Percentiles rank a stretch among this genome's conserved stretches.
These are phyloP conservation scores for Diaporthe citrichinensis DNA, from an alignment of 2,329 filamentous ascomycete species.

Conservation along the genomic window DNA sequence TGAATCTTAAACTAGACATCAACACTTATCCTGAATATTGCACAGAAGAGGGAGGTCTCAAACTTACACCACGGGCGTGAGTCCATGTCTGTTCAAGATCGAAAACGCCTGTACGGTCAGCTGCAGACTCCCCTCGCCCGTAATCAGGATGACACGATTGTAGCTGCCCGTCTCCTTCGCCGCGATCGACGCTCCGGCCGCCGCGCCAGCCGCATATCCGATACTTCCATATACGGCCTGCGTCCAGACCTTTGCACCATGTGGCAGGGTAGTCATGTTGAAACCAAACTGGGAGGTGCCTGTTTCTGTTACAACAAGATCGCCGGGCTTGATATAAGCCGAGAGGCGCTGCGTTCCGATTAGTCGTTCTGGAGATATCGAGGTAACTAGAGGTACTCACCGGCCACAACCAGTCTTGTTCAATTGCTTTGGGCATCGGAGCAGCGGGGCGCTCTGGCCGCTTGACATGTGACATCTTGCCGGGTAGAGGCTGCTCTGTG, in stretches of 20 bases:
- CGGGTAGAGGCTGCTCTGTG: constrained; percentile 20
- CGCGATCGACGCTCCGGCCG: constrained; percentile 44
- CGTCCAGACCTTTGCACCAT: constrained; percentile 41
- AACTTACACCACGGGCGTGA: constrained; percentile 41
- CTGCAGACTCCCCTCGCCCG: constrained; percentile 47
- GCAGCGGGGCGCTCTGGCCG: neutral
- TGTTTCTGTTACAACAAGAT: constrained; percentile 45
- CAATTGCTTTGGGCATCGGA: constrained; percentile 30
- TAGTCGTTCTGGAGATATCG: neutral
- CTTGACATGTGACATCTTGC: neutral
- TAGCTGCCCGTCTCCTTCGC: constrained; percentile 42
- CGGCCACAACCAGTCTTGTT: constrained; percentile 42
- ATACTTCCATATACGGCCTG: constrained; percentile 46
- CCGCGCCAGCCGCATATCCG: constrained; percentile 44
- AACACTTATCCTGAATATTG: neutral
- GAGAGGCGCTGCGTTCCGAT: constrained; percentile 28
- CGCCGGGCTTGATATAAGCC: constrained; percentile 41
- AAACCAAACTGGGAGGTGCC: constrained; percentile 44
- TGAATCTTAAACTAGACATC: neutral
- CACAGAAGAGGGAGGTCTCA: neutral
- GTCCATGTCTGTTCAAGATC: constrained; percentile 40
- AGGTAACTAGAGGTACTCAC: neutral
- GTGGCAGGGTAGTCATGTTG: constrained; percentile 36
- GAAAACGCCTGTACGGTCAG: constrained; percentile 43
- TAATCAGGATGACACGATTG: constrained; percentile 44